phyloP scores from a whole-genome alignment of 768 basidiomycete genomes.

The Leucosporidium creatinivorum region DNA sequence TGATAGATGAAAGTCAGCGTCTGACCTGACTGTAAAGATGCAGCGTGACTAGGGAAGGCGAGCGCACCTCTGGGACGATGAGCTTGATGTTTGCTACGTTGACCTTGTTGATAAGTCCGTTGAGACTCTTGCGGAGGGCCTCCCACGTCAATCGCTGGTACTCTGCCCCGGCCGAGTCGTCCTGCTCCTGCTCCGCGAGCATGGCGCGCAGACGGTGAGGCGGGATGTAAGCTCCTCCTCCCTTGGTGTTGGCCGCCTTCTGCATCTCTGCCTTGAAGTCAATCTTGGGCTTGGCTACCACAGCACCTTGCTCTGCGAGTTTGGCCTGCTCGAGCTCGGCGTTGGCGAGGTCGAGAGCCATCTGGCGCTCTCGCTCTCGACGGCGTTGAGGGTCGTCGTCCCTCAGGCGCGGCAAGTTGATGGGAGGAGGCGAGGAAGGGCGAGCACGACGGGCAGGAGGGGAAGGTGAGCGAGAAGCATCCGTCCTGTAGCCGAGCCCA shows the following conservation, averaged over 20 bases:
- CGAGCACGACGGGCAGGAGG: conserved; percentile 7
- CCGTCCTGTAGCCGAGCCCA: not conserved
- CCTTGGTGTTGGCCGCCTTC: conserved; percentile 50
- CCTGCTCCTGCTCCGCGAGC: conserved; percentile 61
- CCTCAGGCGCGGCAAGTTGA: conserved; percentile 23
- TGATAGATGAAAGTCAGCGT: no score
- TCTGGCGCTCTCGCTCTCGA: conserved; percentile 69
- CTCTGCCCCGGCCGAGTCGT: conserved; percentile 76
- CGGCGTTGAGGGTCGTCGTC: conserved; percentile 73
- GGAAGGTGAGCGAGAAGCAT: not conserved
- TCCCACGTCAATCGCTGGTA: conserved; percentile 97
- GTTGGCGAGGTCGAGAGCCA: conserved; percentile 62
- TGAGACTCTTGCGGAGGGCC: conserved; percentile 91
- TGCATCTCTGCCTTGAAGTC: conserved; percentile 42
- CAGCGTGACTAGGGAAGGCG: not conserved
- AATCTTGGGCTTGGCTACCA: conserved; percentile 50
- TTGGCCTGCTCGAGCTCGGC: conserved; percentile 35
- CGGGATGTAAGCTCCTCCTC: conserved; percentile 94
- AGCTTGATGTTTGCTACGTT: conserved; percentile 78
- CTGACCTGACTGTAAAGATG: conserved; percentile 63
- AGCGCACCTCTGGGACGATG: conserved; percentile 36
- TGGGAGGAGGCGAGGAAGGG: conserved; percentile 9
- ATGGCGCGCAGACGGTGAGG: conserved; percentile 86
- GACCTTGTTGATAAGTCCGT: conserved; percentile 99
- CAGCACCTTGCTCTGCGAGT: conserved; percentile 50